Evolutionary conservation across 139 green algal species (phyloP), one percentile per base, ranked within the genome.

Genomic region (Chara braunii): DNA sequence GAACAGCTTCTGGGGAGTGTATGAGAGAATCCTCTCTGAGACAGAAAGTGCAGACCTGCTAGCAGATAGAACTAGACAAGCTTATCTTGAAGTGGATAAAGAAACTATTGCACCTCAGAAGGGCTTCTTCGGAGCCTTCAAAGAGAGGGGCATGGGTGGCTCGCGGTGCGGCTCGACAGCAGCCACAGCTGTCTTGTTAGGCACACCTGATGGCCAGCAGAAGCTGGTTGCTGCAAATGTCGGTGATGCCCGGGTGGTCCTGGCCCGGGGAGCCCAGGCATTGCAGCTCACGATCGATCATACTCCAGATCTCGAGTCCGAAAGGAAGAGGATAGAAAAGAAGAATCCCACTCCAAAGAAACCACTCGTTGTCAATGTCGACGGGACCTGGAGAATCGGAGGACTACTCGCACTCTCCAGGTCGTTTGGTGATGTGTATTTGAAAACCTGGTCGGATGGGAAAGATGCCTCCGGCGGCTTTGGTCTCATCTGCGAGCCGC

Each of bases 341-440:
- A 79, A 81, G 29, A 98, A 98, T 78, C 92, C 92, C 26, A 97
- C 95, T 82, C 90, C 87, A 32, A 89, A 85, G 52, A 82, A 90
- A 78, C 85, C 89, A 8, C 75, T 96, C 30, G 60, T 75, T 11
- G 7, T 26, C 12, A 51, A 67, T 8, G 67, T 57, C 31, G 60
- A 60, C 3, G 88, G 86, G 55, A 95, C 86, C 0, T 98, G 92
- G 92, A 77, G 92, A 3, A 86, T 95, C 32, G 92, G 92, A 22
- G 92, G 92, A 37, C 78, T 97, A 36, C 81, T 98, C 61, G 92
- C 92, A 4, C 83, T 98, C 23, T 91, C 80, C 8, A 78, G 92
- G 23, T 90, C 92, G 0, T 97, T 98, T 78, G 92, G 92, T 1
- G 90, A 98, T 60, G 86, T 88, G 7, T 96, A 95, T 74, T 53